phyloP scores from a whole-genome alignment of 768 basidiomycete species.

The Collybiopsis luxurians region DNA sequence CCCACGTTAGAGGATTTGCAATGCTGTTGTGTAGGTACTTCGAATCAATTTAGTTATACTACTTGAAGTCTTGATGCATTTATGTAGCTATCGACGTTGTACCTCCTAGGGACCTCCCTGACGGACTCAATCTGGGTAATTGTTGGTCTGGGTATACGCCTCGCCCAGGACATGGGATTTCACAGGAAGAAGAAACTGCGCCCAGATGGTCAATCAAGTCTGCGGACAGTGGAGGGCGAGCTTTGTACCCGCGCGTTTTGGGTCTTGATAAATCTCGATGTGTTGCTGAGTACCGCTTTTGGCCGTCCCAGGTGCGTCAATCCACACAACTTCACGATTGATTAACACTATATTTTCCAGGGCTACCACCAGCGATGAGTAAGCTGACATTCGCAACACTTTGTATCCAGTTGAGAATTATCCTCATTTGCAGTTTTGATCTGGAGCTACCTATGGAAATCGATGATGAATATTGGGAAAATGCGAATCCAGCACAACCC shows the following conservation, averaged over 20 bases:
- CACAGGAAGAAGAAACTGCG: slow-evolving; percentile 3
- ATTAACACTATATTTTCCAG: too few species aligned
- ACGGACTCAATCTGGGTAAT: slow-evolving; percentile 43
- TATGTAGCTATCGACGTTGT: slow-evolving; percentile 27
- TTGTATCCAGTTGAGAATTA: too few species aligned
- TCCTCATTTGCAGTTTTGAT: slow-evolving; percentile 53
- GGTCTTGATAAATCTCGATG: slow-evolving; percentile 31
- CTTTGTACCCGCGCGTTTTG: slow-evolving; percentile 58
- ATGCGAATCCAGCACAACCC: slow-evolving; percentile 39
- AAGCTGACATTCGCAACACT: too few species aligned
- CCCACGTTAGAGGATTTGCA: slow-evolving; percentile 73
- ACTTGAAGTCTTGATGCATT: slow-evolving; percentile 14
- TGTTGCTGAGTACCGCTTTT: slow-evolving; percentile 44
- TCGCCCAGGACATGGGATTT: slow-evolving; percentile 46
- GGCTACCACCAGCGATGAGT: slow-evolving; percentile 73
- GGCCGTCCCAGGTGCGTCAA: slow-evolving; percentile 54
- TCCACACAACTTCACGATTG: too few species aligned
- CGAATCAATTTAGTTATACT: slow-evolving; percentile 38
- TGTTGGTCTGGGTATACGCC: slow-evolving; percentile 43
- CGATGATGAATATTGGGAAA: slow-evolving; percentile 48
- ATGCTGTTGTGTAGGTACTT: slow-evolving; percentile 48
- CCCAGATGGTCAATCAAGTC: slow-evolving; percentile 15
- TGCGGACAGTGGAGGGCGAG: slow-evolving; percentile 49
- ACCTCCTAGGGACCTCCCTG: slow-evolving; percentile 31
- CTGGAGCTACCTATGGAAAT: slow-evolving; percentile 63